These are phyloP conservation scores for Paraleonurus japonicus DNA, from an alignment of 257 asterid genomes.

Conservation along the genomic window DNA sequence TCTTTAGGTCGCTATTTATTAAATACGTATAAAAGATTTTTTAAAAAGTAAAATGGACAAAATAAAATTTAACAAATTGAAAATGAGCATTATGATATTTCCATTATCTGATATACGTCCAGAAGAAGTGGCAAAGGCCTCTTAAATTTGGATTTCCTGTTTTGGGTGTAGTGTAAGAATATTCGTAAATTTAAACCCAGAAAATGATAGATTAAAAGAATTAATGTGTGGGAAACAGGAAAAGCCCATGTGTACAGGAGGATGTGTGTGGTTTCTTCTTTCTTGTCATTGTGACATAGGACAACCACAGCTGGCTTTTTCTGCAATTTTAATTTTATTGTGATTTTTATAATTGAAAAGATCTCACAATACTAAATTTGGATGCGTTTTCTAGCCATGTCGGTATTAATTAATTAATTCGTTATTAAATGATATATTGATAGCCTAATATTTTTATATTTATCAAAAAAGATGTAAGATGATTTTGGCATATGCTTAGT, in stretches of 20 bases:
- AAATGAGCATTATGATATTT: too few species aligned
- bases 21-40: too few species aligned
- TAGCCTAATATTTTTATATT: neutral
- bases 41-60: too few species aligned
- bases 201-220: neutral
- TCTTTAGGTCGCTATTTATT: too few species aligned
- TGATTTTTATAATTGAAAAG: neutral
- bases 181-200: conserved; percentile 1
- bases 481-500: neutral
- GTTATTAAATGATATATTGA: neutral
- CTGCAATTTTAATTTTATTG: neutral
- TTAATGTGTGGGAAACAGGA: neutral
- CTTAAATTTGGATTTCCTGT: neutral
- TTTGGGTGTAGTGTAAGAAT: neutral
- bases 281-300: conserved; percentile 21
- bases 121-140: too few species aligned
- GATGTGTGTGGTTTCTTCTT: conserved; percentile 16
- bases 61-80: too few species aligned
- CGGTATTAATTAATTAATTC: neutral
- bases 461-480: neutral
- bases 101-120: too few species aligned
- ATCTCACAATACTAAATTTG: neutral
- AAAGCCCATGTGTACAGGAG: conserved; percentile 38
- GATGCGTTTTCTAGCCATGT: neutral
- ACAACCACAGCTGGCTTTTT: conserved; percentile 19